These are phyloP conservation scores for Trichomonas vaginalis DNA, from an alignment of 208 protist species.

Conservation along the genomic window DNA sequence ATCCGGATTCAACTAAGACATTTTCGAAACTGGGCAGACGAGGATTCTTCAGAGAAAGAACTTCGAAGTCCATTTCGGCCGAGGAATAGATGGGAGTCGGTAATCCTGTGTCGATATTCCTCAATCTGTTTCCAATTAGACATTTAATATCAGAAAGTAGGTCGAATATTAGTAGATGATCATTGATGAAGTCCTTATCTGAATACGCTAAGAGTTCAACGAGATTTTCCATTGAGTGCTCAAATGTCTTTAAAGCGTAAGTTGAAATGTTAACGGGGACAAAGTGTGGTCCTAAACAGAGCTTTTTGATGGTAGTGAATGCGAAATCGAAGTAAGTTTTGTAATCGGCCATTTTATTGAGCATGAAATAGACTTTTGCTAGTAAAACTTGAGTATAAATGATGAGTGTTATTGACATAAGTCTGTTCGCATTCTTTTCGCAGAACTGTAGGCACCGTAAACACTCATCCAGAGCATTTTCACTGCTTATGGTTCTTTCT, in stretches of 20 bases:
- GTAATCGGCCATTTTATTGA: not conserved
- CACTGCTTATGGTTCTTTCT: not conserved
- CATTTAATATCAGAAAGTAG: not conserved
- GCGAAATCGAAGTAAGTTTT: not conserved
- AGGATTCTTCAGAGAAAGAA: not conserved
- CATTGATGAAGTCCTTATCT: not conserved
- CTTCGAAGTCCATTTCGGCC: not conserved
- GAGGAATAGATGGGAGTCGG: not conserved
- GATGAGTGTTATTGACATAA: not conserved
- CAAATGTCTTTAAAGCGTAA: not conserved
- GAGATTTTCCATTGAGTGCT: not conserved
- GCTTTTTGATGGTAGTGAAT: not conserved
- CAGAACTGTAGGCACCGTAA: not conserved
- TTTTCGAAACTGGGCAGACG: not conserved
- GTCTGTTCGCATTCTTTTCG: not conserved
- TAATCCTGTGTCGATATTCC: not conserved
- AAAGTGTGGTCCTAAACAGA: not conserved
- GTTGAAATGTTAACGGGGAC: not conserved
- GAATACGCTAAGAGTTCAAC: not conserved
- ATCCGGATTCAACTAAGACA: not conserved
- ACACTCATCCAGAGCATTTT: not conserved
- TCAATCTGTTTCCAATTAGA: not conserved
- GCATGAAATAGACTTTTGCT: not conserved
- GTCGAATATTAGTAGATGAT: not conserved
- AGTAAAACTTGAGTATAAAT: not conserved